Evolutionary conservation across 495 filamentous ascomycete species (phyloP).

Genomic region (Xylaria intraflava): DNA sequence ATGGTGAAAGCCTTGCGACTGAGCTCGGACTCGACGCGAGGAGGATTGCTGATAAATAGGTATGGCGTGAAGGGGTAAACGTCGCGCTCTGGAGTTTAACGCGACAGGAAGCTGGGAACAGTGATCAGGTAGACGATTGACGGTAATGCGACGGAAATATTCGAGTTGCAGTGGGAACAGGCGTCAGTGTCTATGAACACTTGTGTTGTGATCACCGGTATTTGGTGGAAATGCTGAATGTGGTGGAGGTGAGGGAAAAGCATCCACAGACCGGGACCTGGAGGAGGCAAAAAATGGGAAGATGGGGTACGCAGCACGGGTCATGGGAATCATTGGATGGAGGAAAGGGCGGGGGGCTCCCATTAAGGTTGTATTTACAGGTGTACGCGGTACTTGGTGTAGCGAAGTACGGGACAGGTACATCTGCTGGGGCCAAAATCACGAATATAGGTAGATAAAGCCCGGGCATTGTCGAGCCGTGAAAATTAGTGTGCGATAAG

Average conservation of each 20-base stretch:
- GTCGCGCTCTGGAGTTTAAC: background rate
- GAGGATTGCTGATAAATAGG: background rate
- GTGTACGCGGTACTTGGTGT: background rate
- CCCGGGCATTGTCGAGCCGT: too few species aligned
- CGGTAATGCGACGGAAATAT: background rate
- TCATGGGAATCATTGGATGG: background rate
- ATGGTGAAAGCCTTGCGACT: background rate
- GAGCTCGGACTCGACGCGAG: background rate
- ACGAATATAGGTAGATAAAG: too few species aligned
- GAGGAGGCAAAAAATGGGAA: slow-evolving; percentile 4
- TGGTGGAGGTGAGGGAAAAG: background rate
- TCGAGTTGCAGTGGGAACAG: background rate
- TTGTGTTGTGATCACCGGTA: background rate
- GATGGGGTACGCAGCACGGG: slow-evolving; percentile 3
- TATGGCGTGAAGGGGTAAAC: background rate
- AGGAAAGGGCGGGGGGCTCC: background rate
- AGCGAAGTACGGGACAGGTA: background rate
- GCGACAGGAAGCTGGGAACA: background rate
- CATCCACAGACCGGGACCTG: background rate
- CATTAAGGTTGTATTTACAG: background rate
- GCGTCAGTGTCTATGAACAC: background rate
- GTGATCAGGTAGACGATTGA: background rate
- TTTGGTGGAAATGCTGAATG: background rate
- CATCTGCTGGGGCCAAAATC: too few species aligned
- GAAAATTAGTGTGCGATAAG: too few species aligned